Conservation (phyloP, 208 protist genomes). For the Trypanosoma platydactyli region DNA sequence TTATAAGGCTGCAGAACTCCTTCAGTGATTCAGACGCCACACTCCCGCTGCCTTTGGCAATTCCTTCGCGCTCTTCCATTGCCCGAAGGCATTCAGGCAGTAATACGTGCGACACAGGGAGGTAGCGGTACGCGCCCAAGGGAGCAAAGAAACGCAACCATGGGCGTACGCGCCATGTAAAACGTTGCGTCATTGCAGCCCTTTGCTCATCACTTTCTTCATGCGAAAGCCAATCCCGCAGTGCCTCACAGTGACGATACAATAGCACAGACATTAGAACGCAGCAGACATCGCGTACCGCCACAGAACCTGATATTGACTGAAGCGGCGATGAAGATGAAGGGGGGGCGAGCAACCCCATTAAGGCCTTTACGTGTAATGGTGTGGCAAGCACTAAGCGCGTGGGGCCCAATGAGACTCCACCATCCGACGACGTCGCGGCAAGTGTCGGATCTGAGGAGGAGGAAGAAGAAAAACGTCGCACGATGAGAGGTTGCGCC, state of each 20-base stretch:
- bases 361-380: conserved; percentile 14
- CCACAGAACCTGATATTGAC: conserved; percentile 1
- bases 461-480: background rate
- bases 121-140: conserved; percentile 19
- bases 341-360: conserved; percentile 1
- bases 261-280: conserved; percentile 30
- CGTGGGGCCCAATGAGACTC: background rate
- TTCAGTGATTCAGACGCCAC: background rate
- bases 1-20: conserved; percentile 18
- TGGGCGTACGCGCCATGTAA: conserved; percentile 10
- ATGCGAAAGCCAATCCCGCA: conserved; percentile 9
- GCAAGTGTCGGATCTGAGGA: background rate
- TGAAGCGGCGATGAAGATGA: background rate
- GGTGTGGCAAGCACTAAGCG: conserved; percentile 20
- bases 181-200: background rate
- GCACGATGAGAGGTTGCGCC: background rate
- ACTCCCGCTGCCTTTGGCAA: background rate
- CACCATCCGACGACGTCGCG: background rate
- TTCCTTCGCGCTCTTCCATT: conserved; percentile 12
- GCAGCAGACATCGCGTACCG: conserved; percentile 13
- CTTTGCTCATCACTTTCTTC: conserved; percentile 6
- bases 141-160: conserved; percentile 26
- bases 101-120: conserved; percentile 13
- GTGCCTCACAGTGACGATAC: conserved; percentile 14
- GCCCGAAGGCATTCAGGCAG: conserved; percentile 22